Base-by-base conservation (phyloP, 2,329 filamentous ascomycete genomes). In the Mariannaea sp. region DNA sequence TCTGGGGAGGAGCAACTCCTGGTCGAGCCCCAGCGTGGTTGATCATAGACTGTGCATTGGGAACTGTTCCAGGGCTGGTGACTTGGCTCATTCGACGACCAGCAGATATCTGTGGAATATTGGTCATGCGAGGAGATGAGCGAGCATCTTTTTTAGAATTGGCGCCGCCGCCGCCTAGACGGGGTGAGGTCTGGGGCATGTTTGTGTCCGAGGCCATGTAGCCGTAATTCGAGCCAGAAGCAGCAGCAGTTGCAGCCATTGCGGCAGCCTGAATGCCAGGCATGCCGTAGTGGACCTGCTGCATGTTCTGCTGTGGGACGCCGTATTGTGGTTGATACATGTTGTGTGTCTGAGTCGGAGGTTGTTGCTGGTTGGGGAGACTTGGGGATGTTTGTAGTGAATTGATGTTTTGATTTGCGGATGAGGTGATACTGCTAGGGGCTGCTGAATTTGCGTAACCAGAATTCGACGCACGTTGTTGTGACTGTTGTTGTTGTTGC, bases 211-310 rank as follows among this genome's bases (percentile, higher is more conserved):
- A 85, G 44, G 86, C 77, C 74, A 92, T 84, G 61, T 88, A 86
- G 57, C 88, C 87, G 63, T 88, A 89, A 58, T 78, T 84, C 56
- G 90, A 88, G 33, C 93, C 92, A 5, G 92, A 92, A 9, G 93
- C 93, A 1, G 93, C 92, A 14, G 93, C 93, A 1, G 92, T 96
- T 17, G 89, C 84, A 38, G 89, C 92, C 90, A 96, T 94, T 53
- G 92, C 92, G 43, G 93, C 92, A 12, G 92, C 92, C 72, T 96
- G 90, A 40, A 92, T 90, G 16, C 88, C 84, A 27, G 88, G 87
- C 74, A 93, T 90, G 53, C 82, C 87, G 76, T 96, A 96, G 16
- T 70, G 65, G 26, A 73, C 70, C 51, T 67, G 68, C 76, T 89
- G 87, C 84, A 96, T 91, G 66, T 81, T 81, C 65, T 85, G 80